A percentile compares a stretch with the other conserved stretches of the same genome.
Conservation (phyloP, 2,329 filamentous ascomycete genomes). For the Claviceps sp. region DNA sequence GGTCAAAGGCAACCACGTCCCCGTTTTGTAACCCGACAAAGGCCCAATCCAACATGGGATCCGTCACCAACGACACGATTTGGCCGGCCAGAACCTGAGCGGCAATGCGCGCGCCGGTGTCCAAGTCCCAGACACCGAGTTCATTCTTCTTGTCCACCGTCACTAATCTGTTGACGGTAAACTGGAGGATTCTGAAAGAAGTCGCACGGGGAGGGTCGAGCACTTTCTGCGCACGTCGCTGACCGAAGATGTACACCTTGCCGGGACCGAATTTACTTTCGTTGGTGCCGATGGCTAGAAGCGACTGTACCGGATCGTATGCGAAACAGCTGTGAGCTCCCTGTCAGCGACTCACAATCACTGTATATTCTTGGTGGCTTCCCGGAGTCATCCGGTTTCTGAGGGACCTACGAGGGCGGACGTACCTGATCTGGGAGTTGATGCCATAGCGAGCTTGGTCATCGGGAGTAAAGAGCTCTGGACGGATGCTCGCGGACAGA, state of each 20-base stretch:
- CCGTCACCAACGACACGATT: slow-evolving; percentile 62
- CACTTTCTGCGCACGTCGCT: slow-evolving; percentile 63
- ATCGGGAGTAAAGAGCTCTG: slow-evolving; percentile 70
- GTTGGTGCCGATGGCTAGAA: slow-evolving; percentile 82
- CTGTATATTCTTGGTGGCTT: not conserved
- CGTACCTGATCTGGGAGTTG: slow-evolving; percentile 56
- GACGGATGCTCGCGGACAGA: slow-evolving; percentile 66
- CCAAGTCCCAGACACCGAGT: slow-evolving; percentile 69
- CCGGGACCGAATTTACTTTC: slow-evolving; percentile 77
- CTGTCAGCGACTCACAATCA: not conserved
- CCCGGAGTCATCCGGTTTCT: not conserved
- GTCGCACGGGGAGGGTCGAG: slow-evolving; percentile 58
- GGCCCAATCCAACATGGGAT: slow-evolving; percentile 87
- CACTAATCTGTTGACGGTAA: slow-evolving; percentile 74
- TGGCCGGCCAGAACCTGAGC: slow-evolving; percentile 65
- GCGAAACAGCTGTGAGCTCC: slow-evolving; percentile 49
- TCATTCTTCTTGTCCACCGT: slow-evolving; percentile 80
- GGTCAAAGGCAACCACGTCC: slow-evolving; percentile 82
- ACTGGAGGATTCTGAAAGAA: slow-evolving; percentile 66
- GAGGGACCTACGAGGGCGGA: not conserved
- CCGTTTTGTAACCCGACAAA: slow-evolving; percentile 73
- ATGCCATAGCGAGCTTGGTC: slow-evolving; percentile 76
- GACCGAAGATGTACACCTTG: slow-evolving; percentile 80
- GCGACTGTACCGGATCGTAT: slow-evolving; percentile 87
- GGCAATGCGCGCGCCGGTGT: slow-evolving; percentile 50